phyloP scores from a whole-genome alignment of 106 monocot species.

The Acorus gramineus region DNA sequence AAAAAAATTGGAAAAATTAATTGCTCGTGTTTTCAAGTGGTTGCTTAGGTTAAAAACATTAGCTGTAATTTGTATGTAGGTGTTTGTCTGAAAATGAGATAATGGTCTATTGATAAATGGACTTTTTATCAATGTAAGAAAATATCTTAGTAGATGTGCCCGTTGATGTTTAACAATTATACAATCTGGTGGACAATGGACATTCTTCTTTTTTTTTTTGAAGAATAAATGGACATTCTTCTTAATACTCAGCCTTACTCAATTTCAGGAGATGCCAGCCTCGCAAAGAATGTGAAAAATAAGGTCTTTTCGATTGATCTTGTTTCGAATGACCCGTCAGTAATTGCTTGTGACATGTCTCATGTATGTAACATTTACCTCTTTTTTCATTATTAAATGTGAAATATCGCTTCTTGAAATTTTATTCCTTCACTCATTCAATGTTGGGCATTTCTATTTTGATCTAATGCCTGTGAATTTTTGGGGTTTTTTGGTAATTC shows the following conservation, averaged over 20 bases:
- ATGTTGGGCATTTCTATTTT: no score
- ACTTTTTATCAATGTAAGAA: no score
- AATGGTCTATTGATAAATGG: no score
- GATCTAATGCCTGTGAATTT: no score
- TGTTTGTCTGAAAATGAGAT: no score
- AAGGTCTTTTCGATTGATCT: slow-evolving; percentile 96
- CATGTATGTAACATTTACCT: slow-evolving; percentile 37
- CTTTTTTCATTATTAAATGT: not conserved
- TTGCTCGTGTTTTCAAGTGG: no score
- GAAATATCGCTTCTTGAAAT: not conserved
- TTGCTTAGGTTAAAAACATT: no score
- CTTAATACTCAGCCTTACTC: not conserved
- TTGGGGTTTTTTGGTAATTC: no score
- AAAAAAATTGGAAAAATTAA: no score
- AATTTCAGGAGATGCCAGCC: slow-evolving; percentile 63
- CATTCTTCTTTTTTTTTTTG: not conserved
- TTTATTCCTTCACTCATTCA: no score
- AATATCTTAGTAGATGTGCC: not conserved
- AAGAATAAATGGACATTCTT: not conserved
- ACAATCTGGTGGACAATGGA: no score
- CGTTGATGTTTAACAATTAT: not conserved
- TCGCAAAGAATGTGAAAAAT: slow-evolving; percentile 77
- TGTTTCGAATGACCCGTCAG: slow-evolving; percentile 81
- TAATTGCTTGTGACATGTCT: slow-evolving; percentile 98
- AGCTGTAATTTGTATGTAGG: no score